These are phyloP conservation scores for Cryptococcus floricola DNA, from an alignment of 1,284 basidiomycete species.

Conservation along the genomic window DNA sequence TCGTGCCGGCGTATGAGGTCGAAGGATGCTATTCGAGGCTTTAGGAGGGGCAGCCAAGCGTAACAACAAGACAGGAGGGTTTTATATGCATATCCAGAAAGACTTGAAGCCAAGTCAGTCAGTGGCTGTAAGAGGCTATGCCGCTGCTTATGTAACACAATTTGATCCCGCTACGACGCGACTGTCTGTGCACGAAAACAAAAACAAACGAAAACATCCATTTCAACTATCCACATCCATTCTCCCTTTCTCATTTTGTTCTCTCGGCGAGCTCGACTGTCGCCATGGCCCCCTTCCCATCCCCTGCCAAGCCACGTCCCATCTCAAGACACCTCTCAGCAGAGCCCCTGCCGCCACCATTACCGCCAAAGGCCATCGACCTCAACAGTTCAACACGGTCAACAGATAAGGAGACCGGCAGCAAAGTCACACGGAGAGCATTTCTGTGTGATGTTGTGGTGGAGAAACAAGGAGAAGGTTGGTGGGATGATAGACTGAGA, in stretches of 20 bases:
- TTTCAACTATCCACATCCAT: not conserved
- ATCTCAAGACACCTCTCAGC: slow-evolving; percentile 8
- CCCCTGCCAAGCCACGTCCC: not conserved
- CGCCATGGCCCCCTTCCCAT: not conserved
- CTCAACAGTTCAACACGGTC: slow-evolving; percentile 40
- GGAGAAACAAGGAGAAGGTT: slow-evolving; percentile 36
- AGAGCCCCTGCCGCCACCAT: slow-evolving; percentile 19
- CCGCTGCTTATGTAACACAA: too few species aligned
- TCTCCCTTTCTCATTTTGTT: too few species aligned
- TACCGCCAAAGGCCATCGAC: slow-evolving; percentile 35
- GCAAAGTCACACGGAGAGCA: slow-evolving; percentile 35
- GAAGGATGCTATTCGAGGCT: too few species aligned
- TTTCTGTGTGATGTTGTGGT: slow-evolving; percentile 45
- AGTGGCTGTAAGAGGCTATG: too few species aligned
- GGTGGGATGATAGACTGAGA: not conserved
- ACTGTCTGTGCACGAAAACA: not conserved
- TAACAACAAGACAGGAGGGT: too few species aligned
- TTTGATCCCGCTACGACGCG: too few species aligned
- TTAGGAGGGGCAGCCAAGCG: too few species aligned
- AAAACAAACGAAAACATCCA: not conserved
- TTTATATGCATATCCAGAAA: too few species aligned
- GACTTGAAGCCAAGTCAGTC: too few species aligned
- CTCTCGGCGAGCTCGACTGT: too few species aligned
- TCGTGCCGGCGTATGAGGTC: too few species aligned
- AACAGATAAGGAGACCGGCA: slow-evolving; percentile 27